Evolutionary conservation across 805 yeast genomes (phyloP), one percentile per base, ranked within the genome.

Genomic region (Groenewaldozyma tartarivorans): DNA sequence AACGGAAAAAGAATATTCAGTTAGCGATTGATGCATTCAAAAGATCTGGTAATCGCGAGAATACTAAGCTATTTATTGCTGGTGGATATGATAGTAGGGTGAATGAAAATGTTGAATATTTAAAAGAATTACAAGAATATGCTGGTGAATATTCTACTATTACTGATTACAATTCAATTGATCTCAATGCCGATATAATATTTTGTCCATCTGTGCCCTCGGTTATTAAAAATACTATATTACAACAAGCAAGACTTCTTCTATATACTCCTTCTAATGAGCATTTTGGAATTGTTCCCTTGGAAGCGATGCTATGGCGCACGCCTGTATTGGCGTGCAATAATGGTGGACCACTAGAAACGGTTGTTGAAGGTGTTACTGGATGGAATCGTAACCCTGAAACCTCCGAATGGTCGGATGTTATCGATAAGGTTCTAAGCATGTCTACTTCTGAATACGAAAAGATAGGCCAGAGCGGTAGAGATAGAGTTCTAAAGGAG

Each of bases 261-360:
- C 62, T 88, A 35, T 92, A 92, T 56, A 92, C 99, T 0, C 98
- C 99, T 2, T 69, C 82, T 0, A 73, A 72, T 52, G 98, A 92
- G 60, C 99, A 92, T 63, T 92, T 92, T 57, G 99, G 99, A 11
- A 92, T 92, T 48, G 99, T 92, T 6, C 99, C 99, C 1, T 69
- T 92, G 13, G 98, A 92, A 58, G 88, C 95, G 9, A 88, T 92
- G 96, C 70, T 80, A 36, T 68, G 74, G 43, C 81, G 83, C 21
- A 79, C 80, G 0, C 86, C 95, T 0, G 96, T 88, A 0, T 63
- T 92, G 39, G 96, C 96, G 0, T 79, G 81, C 4, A 77, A 83
- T 53, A 77, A 77, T 31, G 99, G 98, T 20, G 99, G 99, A 0
- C 98, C 98, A 0, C 61, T 79, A 27, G 99, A 92, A 56, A 80